These are phyloP conservation scores for Aphanomyces cochlioides DNA, from an alignment of 352 stramenopile genomes.

Conservation along the genomic window DNA sequence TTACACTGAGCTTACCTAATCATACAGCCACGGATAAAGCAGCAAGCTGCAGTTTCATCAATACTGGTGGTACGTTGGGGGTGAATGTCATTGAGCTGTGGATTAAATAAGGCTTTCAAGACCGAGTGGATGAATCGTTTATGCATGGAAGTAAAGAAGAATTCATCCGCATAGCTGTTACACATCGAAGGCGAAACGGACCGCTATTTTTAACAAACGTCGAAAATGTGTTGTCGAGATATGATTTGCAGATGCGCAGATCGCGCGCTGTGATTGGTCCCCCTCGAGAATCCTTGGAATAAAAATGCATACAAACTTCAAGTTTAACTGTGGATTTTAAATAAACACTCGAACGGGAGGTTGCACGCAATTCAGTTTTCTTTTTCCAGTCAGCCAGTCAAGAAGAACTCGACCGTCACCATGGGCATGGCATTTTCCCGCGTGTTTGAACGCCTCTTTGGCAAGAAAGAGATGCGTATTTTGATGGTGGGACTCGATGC, in stretches of 20 bases:
- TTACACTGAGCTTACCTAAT: too few species aligned
- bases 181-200: neutral
- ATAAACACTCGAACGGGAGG: slow-evolving; percentile 17
- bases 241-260: slow-evolving; percentile 15
- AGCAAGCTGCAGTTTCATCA: too few species aligned
- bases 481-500: slow-evolving; percentile 99
- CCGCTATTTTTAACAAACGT: slow-evolving; percentile 5
- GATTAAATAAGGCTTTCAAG: too few species aligned
- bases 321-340: slow-evolving; percentile 1
- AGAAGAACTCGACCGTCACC: slow-evolving; percentile 37
- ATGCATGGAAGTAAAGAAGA: too few species aligned
- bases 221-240: slow-evolving; percentile 14
- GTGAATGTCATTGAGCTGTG: too few species aligned
- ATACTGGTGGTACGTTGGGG: too few species aligned
- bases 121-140: too few species aligned
- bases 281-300: slow-evolving; percentile 2
- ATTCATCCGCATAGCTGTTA: too few species aligned
- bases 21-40: too few species aligned
- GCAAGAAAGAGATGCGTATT: slow-evolving; percentile 99
- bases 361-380: slow-evolving; percentile 30
- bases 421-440: slow-evolving; percentile 98
- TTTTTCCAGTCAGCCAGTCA: slow-evolving; percentile 31
- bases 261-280: slow-evolving; percentile 17
- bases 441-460: slow-evolving; percentile 98
- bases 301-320: slow-evolving; percentile 11